These are phyloP conservation scores for Orbilia oligospora DNA, from an alignment of 2,329 filamentous ascomycete genomes.

Conservation along the genomic window DNA sequence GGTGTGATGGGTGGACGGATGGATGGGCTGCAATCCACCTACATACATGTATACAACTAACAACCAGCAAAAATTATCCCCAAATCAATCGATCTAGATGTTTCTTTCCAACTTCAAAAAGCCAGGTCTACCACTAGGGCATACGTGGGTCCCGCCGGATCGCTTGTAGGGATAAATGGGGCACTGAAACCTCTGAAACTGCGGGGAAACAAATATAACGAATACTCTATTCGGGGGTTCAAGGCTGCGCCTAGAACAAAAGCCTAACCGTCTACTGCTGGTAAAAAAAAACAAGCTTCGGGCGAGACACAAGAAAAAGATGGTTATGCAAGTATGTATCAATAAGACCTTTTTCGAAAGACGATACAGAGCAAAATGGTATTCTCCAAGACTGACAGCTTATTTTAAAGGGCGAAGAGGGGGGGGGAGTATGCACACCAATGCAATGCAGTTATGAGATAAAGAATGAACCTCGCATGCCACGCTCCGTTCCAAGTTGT, in stretches of 20 bases:
- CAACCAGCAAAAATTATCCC: background rate
- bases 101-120: slow-evolving; percentile 2
- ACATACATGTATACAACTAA: no score
- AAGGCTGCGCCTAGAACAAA: background rate
- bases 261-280: slow-evolving; percentile 5
- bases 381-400: slow-evolving; percentile 3
- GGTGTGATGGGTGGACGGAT: background rate
- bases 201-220: background rate
- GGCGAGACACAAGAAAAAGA: background rate
- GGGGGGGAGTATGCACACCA: background rate
- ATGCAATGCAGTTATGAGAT: background rate
- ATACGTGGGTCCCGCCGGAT: slow-evolving; percentile 2
- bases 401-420: background rate
- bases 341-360: slow-evolving; percentile 7
- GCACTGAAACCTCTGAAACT: background rate
- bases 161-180: slow-evolving; percentile 4
- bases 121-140: slow-evolving; percentile 1
- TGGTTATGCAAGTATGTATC: background rate
- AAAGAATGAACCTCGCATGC: background rate
- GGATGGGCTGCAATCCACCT: background rate
- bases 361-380: slow-evolving; percentile 41
- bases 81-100: background rate
- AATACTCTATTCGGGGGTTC: slow-evolving; percentile 29
- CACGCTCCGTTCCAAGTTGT: background rate
- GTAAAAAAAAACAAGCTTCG: slow-evolving; percentile 8